A percentile compares a stretch with the other conserved stretches of the same genome.
These are phyloP conservation scores for Calonectria ilicicola DNA, from an alignment of 2,329 filamentous ascomycete genomes.

Conservation along the genomic window DNA sequence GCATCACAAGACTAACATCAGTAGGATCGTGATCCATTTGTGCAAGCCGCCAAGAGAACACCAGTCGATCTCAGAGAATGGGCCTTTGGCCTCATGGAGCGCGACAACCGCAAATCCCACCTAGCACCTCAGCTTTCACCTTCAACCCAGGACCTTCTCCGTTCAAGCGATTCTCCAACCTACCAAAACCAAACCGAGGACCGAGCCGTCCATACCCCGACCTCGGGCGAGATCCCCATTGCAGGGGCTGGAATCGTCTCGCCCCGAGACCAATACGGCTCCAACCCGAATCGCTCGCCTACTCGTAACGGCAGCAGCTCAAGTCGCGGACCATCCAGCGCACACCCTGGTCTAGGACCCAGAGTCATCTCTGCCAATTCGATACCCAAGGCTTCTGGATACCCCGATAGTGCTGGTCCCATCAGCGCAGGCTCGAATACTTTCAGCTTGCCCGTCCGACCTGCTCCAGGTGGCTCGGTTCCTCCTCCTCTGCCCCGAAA, in stretches of 20 bases:
- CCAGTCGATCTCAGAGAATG: conserved; percentile 94
- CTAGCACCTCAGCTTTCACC: conserved; percentile 84
- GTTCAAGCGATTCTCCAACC: conserved; percentile 71
- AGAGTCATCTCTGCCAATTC: conserved; percentile 65
- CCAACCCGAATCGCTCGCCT: conserved; percentile 62
- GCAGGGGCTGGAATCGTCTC: conserved; percentile 67
- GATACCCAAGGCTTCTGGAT: conserved; percentile 59
- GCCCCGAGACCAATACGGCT: conserved; percentile 62
- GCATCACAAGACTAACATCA: conserved; percentile 29
- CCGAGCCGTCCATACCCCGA: conserved; percentile 69
- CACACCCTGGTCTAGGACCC: conserved; percentile 65
- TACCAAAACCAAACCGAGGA: conserved; percentile 54
- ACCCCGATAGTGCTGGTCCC: conserved; percentile 52
- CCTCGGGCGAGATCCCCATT: conserved; percentile 79
- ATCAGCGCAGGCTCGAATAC: conserved; percentile 61
- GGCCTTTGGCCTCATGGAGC: conserved; percentile 94
- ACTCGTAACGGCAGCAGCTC: conserved; percentile 62
- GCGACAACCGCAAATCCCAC: conserved; percentile 95
- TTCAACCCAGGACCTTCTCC: conserved; percentile 80
- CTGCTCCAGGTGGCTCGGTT: conserved; percentile 69
- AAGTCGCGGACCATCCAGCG: conserved; percentile 53
- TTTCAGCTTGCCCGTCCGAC: conserved; percentile 74
- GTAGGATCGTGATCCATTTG: conserved; percentile 91
- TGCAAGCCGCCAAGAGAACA: conserved; percentile 95
- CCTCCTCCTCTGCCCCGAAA: conserved; percentile 72